Evolutionary conservation across 2,329 filamentous ascomycete genomes (phyloP).

Genomic region (Lojkania enalia): DNA sequence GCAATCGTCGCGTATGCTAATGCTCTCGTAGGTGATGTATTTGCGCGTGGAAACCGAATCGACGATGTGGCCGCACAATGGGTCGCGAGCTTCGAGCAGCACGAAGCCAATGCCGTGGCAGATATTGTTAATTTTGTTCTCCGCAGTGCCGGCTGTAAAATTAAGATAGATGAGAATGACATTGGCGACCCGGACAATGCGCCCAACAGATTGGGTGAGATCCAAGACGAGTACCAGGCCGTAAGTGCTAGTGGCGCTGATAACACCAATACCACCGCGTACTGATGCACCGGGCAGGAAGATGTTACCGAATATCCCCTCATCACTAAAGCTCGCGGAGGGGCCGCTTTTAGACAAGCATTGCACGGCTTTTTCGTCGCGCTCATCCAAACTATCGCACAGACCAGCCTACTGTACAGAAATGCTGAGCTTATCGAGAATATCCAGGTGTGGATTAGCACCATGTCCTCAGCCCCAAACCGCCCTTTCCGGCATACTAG

Average conservation of each 20-base stretch:
- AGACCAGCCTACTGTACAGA: slow-evolving; percentile 79
- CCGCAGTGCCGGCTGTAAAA: slow-evolving; percentile 75
- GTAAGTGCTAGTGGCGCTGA: slow-evolving; percentile 51
- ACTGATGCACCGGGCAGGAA: slow-evolving; percentile 53
- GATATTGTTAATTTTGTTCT: slow-evolving; percentile 66
- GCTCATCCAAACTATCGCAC: slow-evolving; percentile 76
- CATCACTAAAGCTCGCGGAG: slow-evolving; percentile 77
- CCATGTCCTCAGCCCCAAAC: slow-evolving; percentile 85
- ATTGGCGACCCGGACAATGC: slow-evolving; percentile 89
- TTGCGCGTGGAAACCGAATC: slow-evolving; percentile 57
- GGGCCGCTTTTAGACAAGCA: slow-evolving; percentile 74
- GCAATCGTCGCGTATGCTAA: slow-evolving; percentile 24
- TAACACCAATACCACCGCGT: slow-evolving; percentile 1
- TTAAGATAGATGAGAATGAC: slow-evolving; percentile 78
- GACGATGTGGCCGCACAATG: slow-evolving; percentile 62
- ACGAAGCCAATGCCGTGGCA: slow-evolving; percentile 58
- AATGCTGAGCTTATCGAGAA: slow-evolving; percentile 81
- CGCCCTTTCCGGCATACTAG: slow-evolving; percentile 94
- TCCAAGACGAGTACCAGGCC: slow-evolving; percentile 86
- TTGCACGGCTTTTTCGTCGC: slow-evolving; percentile 78
- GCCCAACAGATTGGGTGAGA: slow-evolving; percentile 73
- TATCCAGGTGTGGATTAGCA: slow-evolving; percentile 83
- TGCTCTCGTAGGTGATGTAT: slow-evolving; percentile 57
- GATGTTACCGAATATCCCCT: slow-evolving; percentile 90
- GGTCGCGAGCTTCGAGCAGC: slow-evolving; percentile 59